Base-by-base conservation (phyloP, 331 rosid species). In the Erythrophleum ivorense region DNA sequence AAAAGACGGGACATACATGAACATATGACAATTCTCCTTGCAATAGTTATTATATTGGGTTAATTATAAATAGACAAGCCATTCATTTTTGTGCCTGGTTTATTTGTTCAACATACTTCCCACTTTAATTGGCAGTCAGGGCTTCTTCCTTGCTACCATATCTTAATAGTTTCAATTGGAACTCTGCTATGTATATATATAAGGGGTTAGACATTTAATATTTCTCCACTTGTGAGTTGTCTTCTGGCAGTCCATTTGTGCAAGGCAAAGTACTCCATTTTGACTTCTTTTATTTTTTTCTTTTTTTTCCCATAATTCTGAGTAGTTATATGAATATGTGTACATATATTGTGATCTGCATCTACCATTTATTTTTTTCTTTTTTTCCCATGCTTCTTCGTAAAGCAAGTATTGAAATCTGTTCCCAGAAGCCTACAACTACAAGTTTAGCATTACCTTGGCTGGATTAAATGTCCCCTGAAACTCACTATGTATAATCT, bases 361-460 rank as follows among this genome's bases (percentile, higher is more conserved):
- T 54, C 11, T 3, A 48, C n/a, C n/a, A n/a, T n/a, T n/a, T n/a
- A n/a, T n/a, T n/a, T n/a, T n/a, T n/a, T n/a, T n/a, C n/a, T n/a
- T n/a, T n/a, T n/a, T n/a, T n/a, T n/a, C n/a, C 34, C 19, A 71
- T 31, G 21, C 15, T 52, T 14, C 34, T 9, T 29, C 55, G 36
- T 10, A 41, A 81, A 73, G 84, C 57, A 62, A 80, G 73, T 38
- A 50, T 24, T 10, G 38, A 15, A 14, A 77, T 9, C 62, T 21
- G 5, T 57, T 49, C 14, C 74, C 43, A 38, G 59, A 16, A 64
- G 12, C 21, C 70, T 11, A 10, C 45, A 64, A 36, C 46, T 60
- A 10, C 45, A 64, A 36, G 9, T 21, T 19, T 63, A 12, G 45
- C 33, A 65, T 38, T 36, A 9, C 24, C 71, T 16, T 16, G 48